Evolutionary conservation across 2,329 filamentous ascomycete species (phyloP).

Genomic region (Trichoderma oligosporum): DNA sequence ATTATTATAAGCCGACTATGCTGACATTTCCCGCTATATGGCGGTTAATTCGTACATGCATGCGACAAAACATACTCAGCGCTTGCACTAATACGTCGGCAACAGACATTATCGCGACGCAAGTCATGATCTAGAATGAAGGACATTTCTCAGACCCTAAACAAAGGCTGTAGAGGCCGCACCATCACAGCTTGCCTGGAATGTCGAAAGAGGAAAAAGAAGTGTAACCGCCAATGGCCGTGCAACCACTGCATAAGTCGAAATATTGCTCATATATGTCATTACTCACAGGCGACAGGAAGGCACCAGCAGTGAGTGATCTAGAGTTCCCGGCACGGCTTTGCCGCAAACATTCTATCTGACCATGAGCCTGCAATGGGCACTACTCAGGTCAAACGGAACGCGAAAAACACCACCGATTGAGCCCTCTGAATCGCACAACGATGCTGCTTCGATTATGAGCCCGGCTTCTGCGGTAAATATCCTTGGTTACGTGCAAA

Average conservation of each 20-base stretch:
- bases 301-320: neutral
- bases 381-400: neutral
- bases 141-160: neutral
- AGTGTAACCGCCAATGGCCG: conserved; percentile 4
- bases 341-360: neutral
- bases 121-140: neutral
- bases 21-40: neutral
- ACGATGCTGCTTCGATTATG: neutral
- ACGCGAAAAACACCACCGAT: neutral
- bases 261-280: conserved; percentile 3
- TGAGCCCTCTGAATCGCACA: neutral
- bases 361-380: neutral
- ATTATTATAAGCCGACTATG: neutral
- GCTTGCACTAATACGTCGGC: neutral
- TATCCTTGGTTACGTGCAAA: neutral
- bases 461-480: neutral
- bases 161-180: neutral
- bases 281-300: neutral
- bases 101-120: neutral
- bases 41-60: neutral
- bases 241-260: conserved; percentile 4
- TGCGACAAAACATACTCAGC: neutral
- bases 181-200: conserved; percentile 2
- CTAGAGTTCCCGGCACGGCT: neutral
- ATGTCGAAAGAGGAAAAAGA: conserved; percentile 13